A percentile compares a stretch with the other conserved stretches of the same genome.
Conservation (phyloP, 805 yeast species). For the Torulaspora microellipsoides region DNA sequence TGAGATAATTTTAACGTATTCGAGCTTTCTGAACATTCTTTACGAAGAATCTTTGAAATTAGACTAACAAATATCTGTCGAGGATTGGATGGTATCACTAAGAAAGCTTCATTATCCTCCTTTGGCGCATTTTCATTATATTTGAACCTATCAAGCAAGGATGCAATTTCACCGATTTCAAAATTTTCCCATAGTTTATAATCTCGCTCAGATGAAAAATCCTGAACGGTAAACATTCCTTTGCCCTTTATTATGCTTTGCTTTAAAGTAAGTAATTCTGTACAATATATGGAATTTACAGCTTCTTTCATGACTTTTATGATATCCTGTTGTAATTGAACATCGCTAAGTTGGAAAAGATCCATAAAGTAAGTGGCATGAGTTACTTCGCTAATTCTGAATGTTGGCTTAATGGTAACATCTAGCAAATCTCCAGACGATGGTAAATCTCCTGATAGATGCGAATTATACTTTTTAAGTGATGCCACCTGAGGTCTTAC, state of each 20-base stretch:
- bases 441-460: not conserved
- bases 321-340: constrained; percentile 53
- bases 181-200: constrained; percentile 42
- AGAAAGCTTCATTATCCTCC: not conserved
- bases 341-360: constrained; percentile 47
- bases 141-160: constrained; percentile 26
- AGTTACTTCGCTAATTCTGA: constrained; percentile 51
- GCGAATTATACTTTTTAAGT: constrained; percentile 1
- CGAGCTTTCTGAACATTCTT: constrained; percentile 28
- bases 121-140: constrained; percentile 2
- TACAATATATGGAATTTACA: constrained; percentile 18
- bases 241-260: constrained; percentile 23
- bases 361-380: constrained; percentile 44
- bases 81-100: constrained; percentile 41
- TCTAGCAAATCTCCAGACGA: constrained; percentile 4
- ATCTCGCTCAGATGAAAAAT: constrained; percentile 35
- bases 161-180: constrained; percentile 34
- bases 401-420: constrained; percentile 42
- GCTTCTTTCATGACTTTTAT: constrained; percentile 25
- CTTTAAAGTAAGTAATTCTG: constrained; percentile 13
- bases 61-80: constrained; percentile 40
- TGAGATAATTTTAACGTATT: constrained; percentile 36
- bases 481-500: constrained; percentile 7
- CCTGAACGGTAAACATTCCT: constrained; percentile 31
- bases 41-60: constrained; percentile 40